Base-by-base conservation (phyloP, 371 early-diverging fungal genomes). In the Syncephalis fuscata region DNA sequence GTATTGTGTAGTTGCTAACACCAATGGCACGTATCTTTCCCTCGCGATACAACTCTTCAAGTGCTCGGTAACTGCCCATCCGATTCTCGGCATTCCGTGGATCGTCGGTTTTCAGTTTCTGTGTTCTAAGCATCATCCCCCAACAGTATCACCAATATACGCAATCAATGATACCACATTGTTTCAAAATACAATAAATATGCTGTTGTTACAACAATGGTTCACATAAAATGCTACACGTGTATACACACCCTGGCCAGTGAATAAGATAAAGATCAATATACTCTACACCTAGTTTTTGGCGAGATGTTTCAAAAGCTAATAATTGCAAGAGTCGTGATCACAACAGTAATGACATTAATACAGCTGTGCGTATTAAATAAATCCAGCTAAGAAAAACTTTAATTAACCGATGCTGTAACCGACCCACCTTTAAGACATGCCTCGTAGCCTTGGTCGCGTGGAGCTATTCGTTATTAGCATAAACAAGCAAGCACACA, bases 181-280 rank as follows among this genome's bases (percentile, higher is more conserved):
- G n/a, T n/a, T n/a, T n/a, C n/a, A n/a, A n/a, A n/a, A n/a, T n/a
- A n/a, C n/a, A n/a, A n/a, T 32, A 7, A 7, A 32, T 32, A 32
- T 32, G 11, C 32, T 11, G 11, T 32, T 11, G 11, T 32, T 32
- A 32, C 32, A 11, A 32, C 4, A 32, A 32, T 32, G 32, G 11
- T 32, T 11, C 4, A 32, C 7, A 7, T 7, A 7, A 7, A 5
- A 17, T 25, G 3, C 1, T 7, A n/a, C n/a, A n/a, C n/a, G n/a
- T n/a, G n/a, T n/a, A n/a, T n/a, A 20, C 49, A 57, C 56, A 65
- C 52, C 78, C 89, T 16, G 92, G 92, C 90, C 91, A 93, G 53
- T 93, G 94, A 26, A 93, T 82, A 32, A 93, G 68, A 44, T 88
- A 79, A 5, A 90, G 66, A 58, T 93, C 92, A 15, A 92, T 59